phyloP scores from a whole-genome alignment of 306 rosid species.

The Cucurbita argyrosperma region DNA sequence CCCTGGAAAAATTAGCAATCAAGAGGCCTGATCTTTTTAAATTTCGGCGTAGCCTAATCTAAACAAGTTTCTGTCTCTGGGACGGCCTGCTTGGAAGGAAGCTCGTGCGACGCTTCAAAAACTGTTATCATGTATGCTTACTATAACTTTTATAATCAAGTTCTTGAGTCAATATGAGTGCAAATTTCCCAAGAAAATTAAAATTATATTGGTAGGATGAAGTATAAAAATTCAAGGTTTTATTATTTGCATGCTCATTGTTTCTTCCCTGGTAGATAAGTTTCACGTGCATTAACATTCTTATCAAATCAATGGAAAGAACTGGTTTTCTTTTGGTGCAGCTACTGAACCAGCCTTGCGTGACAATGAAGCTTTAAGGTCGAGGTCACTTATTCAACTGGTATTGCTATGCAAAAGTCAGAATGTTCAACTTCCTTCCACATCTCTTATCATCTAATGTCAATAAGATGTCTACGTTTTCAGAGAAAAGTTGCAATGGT shows the following conservation, averaged over 20 bases:
- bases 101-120: constrained; percentile 81
- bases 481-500: constrained; percentile 63
- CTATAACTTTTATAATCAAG: background rate
- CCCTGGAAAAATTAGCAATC: background rate
- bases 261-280: background rate
- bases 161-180: background rate
- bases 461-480: constrained; percentile 8
- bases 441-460: constrained; percentile 7
- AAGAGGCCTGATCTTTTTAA: background rate
- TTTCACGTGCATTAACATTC: background rate
- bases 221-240: background rate
- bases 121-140: constrained; percentile 57
- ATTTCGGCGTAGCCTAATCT: constrained; percentile 45
- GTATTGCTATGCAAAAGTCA: constrained; percentile 25
- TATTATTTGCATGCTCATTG: background rate
- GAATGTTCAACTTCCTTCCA: background rate
- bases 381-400: constrained; percentile 56
- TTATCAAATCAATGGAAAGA: background rate
- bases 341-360: constrained; percentile 65
- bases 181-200: background rate
- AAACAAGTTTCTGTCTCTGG: constrained; percentile 76
- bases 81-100: constrained; percentile 94
- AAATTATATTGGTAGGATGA: background rate
- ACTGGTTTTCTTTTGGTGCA: constrained; percentile 22
- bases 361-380: constrained; percentile 54